Evolutionary conservation across 148 eudicot genomes (phyloP), one percentile per base, ranked within the genome.

Genomic region (Vaccinium darrowii): DNA sequence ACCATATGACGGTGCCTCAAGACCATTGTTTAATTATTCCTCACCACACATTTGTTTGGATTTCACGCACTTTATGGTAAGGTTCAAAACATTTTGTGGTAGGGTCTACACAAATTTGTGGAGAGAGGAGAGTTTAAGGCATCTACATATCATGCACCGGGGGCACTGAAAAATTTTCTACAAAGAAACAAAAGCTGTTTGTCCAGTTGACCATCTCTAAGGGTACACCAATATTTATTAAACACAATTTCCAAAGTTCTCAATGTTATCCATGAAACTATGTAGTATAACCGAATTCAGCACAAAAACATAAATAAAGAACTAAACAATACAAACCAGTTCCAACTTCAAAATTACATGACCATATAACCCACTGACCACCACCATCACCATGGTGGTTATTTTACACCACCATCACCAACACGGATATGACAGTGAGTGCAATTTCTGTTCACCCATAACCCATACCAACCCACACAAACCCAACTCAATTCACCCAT

Each of bases 301-400:
- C 11, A 39, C 21, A 73, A 30, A 7, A 73, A 73, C 13, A 5
- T 25, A 30, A 33, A 30, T 21, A 36, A 5, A 4, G 39, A 14
- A 74, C 9, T 18, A 74, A 18, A 43, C 19, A 43, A 75, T 43
- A 75, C 78, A 33, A 39, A 75, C 27, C 25, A 39, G n/a, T 73
- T 73, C 77, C 77, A 36, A 73, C 51, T 25, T 36, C 13, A 27
- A 67, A 1, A 67, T 25, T 1, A 27, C 73, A 67, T 67, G 53
- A 67, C 69, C 5, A 43, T 16, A 33, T 12, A 36, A 54, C n/a
- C 27, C 73, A 36, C 30, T n/a, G n/a, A 80, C 83, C 72, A 8
- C 82, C 72, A 23, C 73, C 73, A 25, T n/a, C 47, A 73, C 49
- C 23, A 80, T 47, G 53, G 78, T 43, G 9, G 78, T 75, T 75